Evolutionary conservation across 2,329 filamentous ascomycete species (phyloP).

Genomic region (Penicillium italicum): DNA sequence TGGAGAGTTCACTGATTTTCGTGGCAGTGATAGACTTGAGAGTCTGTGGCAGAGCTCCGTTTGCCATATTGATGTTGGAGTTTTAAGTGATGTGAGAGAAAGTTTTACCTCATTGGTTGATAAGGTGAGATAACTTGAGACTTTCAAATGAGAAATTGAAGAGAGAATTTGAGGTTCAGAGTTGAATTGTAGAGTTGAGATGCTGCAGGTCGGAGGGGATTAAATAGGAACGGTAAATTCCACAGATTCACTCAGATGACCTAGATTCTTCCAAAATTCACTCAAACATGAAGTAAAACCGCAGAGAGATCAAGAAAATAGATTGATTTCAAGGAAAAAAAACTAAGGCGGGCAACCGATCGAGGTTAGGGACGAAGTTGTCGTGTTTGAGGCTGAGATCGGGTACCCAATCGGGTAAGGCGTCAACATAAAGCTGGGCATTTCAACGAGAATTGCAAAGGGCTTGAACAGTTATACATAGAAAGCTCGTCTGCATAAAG

Average conservation of each 20-base stretch:
- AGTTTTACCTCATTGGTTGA: not conserved
- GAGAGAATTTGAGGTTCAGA: not conserved
- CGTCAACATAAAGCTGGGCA: not conserved
- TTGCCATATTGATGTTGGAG: constrained; percentile 24
- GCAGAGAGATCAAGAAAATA: too few species aligned
- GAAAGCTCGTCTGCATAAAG: too few species aligned
- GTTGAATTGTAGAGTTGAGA: not conserved
- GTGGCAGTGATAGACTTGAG: constrained; percentile 54
- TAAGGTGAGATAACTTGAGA: not conserved
- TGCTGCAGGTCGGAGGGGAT: not conserved
- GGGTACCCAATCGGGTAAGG: constrained; percentile 1
- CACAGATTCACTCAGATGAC: too few species aligned
- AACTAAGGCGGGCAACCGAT: not conserved
- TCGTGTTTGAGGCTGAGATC: not conserved
- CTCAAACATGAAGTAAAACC: not conserved
- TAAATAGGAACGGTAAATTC: not conserved
- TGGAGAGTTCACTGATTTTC: constrained; percentile 56
- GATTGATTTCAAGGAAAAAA: not conserved
- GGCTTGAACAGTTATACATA: too few species aligned
- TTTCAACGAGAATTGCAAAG: too few species aligned
- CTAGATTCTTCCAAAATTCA: not conserved
- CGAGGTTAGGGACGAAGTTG: not conserved
- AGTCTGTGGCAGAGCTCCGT: constrained; percentile 49
- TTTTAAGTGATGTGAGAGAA: not conserved
- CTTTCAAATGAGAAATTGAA: not conserved